phyloP scores from a whole-genome alignment of 2,329 filamentous ascomycete species.

The Colletotrichum higginsianum region DNA sequence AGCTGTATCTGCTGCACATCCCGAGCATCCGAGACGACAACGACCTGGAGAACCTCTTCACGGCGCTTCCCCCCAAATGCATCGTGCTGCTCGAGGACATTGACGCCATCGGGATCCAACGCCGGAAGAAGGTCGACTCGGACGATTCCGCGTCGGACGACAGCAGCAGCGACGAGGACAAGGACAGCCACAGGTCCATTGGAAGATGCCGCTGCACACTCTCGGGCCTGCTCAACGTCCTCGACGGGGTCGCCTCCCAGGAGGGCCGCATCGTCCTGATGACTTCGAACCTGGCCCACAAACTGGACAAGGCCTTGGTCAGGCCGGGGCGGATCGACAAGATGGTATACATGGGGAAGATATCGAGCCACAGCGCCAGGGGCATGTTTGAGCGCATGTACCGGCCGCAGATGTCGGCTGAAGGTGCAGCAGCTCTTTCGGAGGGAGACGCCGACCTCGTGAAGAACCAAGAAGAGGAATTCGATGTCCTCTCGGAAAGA shows the following conservation, averaged over 20 bases:
- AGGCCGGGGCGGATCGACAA: slow-evolving; percentile 79
- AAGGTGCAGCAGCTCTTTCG: neutral
- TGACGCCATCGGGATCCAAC: slow-evolving; percentile 44
- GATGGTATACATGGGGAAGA: slow-evolving; percentile 75
- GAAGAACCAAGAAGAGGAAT: neutral
- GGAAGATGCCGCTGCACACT: slow-evolving; percentile 57
- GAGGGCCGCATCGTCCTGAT: slow-evolving; percentile 80
- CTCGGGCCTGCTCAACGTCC: slow-evolving; percentile 76
- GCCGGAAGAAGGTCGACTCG: slow-evolving; percentile 40
- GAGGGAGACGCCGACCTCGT: neutral
- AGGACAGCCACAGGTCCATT: slow-evolving; percentile 1
- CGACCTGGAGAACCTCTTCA: slow-evolving; percentile 52
- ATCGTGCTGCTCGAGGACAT: slow-evolving; percentile 49
- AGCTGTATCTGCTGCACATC: slow-evolving; percentile 81
- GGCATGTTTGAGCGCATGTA: slow-evolving; percentile 42
- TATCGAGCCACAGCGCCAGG: slow-evolving; percentile 53
- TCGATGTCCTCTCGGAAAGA: slow-evolving; percentile 1
- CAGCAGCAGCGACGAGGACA: slow-evolving; percentile 44
- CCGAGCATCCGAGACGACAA: slow-evolving; percentile 57
- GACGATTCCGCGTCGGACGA: slow-evolving; percentile 46
- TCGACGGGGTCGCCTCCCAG: slow-evolving; percentile 77
- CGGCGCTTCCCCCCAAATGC: slow-evolving; percentile 44
- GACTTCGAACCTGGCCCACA: slow-evolving; percentile 77
- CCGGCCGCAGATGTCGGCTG: neutral
- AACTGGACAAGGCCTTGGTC: slow-evolving; percentile 73